These are phyloP conservation scores for Paxillus ammoniavirescens DNA, from an alignment of 768 basidiomycete genomes.

Conservation along the genomic window DNA sequence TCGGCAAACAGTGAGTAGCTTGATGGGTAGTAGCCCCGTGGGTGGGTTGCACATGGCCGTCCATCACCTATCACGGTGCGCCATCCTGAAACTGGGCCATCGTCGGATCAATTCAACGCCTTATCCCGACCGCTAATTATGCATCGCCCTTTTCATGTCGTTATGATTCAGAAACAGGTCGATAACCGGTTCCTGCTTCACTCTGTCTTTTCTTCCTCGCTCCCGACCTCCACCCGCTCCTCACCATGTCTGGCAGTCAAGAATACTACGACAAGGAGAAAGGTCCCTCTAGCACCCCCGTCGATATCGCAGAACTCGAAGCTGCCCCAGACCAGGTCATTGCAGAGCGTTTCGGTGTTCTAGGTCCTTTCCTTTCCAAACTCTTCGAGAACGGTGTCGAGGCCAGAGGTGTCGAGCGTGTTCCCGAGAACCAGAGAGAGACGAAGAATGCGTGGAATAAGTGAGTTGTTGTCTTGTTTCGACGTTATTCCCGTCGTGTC, in stretches of 20 bases:
- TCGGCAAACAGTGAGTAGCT: too few species aligned
- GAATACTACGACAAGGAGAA: conserved; percentile 21
- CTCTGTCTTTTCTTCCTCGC: background rate
- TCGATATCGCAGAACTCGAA: background rate
- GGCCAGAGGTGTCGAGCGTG: conserved; percentile 53
- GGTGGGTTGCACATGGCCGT: too few species aligned
- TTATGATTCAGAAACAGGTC: too few species aligned
- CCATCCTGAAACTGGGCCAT: too few species aligned
- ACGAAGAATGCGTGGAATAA: conserved; percentile 45
- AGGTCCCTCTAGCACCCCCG: background rate
- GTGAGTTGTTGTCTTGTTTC: conserved; percentile 21
- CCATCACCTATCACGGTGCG: too few species aligned
- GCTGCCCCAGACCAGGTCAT: conserved; percentile 27
- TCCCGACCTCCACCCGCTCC: background rate
- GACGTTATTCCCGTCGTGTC: background rate
- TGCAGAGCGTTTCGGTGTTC: conserved; percentile 27
- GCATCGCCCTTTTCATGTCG: too few species aligned
- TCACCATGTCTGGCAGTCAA: background rate
- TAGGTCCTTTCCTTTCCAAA: conserved; percentile 33
- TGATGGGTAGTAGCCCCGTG: too few species aligned
- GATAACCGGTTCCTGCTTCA: too few species aligned
- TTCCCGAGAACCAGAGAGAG: conserved; percentile 48
- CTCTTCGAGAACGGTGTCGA: conserved; percentile 51
- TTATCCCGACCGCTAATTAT: too few species aligned
- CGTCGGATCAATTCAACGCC: too few species aligned